Evolutionary conservation across 2,329 filamentous ascomycete genomes (phyloP).

Genomic region (Colletotrichum salicis): DNA sequence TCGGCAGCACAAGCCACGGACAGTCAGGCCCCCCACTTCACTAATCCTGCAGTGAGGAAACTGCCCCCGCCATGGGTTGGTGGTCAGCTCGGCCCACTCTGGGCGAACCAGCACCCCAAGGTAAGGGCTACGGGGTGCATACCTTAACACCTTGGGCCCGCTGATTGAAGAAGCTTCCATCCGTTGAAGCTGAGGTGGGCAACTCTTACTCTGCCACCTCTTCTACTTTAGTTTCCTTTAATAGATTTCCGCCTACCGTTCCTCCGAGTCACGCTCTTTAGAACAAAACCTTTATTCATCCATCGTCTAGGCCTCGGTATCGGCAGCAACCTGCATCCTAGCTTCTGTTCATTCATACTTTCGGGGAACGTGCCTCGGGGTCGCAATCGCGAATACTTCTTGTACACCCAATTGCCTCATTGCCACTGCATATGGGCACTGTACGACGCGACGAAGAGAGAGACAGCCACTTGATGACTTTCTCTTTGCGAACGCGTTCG

Average conservation of each 20-base stretch:
- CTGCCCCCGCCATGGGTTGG: not conserved
- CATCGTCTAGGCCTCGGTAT: not conserved
- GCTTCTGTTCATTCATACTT: not conserved
- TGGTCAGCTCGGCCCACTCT: conserved; percentile 23
- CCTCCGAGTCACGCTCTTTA: not conserved
- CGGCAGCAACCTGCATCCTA: conserved; percentile 13
- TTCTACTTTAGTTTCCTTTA: not conserved
- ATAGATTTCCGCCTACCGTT: not conserved
- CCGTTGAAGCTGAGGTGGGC: not conserved
- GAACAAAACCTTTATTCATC: not conserved
- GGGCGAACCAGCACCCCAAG: conserved; percentile 26
- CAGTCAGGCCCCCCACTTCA: conserved; percentile 9
- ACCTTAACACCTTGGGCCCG: conserved; percentile 1
- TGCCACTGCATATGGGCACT: conserved; percentile 7
- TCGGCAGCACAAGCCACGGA: conserved; percentile 7
- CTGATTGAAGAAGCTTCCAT: conserved; percentile 9
- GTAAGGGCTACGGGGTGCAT: not conserved
- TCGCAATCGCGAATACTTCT: not conserved
- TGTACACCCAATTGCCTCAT: not conserved
- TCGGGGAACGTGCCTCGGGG: not conserved
- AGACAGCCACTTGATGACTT: not conserved
- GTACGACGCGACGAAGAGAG: not conserved
- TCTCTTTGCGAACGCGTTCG: not conserved
- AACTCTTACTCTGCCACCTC: not conserved
- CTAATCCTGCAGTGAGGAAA: not conserved